A percentile compares a stretch with the other conserved stretches of the same genome.
Evolutionary conservation across 805 yeast genomes (phyloP).

Genomic region (Torulaspora microellipsoides): DNA sequence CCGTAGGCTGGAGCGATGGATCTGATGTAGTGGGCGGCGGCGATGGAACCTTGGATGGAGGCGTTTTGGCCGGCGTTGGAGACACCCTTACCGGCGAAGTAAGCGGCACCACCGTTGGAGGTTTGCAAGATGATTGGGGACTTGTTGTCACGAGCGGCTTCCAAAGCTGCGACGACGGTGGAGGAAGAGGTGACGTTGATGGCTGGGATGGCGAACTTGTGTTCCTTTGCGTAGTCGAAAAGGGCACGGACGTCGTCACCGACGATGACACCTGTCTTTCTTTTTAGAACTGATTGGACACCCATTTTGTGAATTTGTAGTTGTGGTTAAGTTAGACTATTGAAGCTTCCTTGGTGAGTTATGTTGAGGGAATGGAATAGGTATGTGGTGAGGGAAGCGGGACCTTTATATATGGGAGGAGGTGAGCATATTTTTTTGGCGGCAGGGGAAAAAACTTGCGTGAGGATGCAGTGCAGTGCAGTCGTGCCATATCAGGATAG

Average conservation of each 20-base stretch:
- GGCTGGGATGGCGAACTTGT: slow-evolving; percentile 97
- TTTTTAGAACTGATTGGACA: slow-evolving; percentile 68
- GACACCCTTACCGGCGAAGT: slow-evolving; percentile 99
- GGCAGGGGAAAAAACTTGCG: too few species aligned
- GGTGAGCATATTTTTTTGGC: too few species aligned
- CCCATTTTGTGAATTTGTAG: slow-evolving; percentile 40
- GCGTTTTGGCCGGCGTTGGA: slow-evolving; percentile 90
- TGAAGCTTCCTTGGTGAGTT: not conserved
- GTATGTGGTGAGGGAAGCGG: not conserved
- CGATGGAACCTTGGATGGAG: slow-evolving; percentile 88
- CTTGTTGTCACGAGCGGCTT: slow-evolving; percentile 92
- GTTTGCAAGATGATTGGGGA: slow-evolving; percentile 96
- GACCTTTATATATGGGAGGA: slow-evolving; percentile 1
- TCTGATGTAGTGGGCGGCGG: slow-evolving; percentile 98
- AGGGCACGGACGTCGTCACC: slow-evolving; percentile 88
- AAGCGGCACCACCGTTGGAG: slow-evolving; percentile 99
- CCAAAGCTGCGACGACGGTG: slow-evolving; percentile 92
- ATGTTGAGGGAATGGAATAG: not conserved
- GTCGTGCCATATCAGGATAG: too few species aligned
- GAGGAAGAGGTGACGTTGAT: slow-evolving; percentile 98
- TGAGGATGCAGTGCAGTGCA: too few species aligned
- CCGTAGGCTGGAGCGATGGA: slow-evolving; percentile 95
- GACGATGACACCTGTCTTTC: slow-evolving; percentile 97
- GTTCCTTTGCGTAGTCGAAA: slow-evolving; percentile 88
- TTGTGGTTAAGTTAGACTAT: not conserved